Evolutionary conservation across 345 rosid genomes (phyloP), one percentile per base, ranked within the genome.

Genomic region (Atalantia buxifolia): DNA sequence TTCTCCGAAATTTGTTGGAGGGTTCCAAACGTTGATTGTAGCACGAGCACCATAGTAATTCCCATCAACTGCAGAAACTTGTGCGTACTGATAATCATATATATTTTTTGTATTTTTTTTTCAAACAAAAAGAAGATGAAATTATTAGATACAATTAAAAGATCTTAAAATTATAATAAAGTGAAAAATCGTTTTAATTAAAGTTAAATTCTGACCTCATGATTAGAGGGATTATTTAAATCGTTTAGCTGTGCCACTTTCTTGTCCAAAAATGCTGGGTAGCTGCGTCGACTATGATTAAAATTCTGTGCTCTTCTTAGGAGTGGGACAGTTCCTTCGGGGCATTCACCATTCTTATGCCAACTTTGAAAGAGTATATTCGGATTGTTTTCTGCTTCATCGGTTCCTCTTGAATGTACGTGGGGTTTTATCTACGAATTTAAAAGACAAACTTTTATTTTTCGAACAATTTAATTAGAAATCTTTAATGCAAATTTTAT

Each of bases 271-370:
- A 62, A 16, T 45, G 63, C 1, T 53, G 81, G 62, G 16, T 27
- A 3, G 22, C 50, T 16, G 36, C 53, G 57, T 12, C 6, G 67
- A 19, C n/a, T 42, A 8, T 28, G 21, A 60, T 53, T 22, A 7
- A 22, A 1, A 14, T 5, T 16, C 4, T 48, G 45, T 21, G 81
- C 27, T 80, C 82, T 33, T 77, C 83, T 85, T 55, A 21, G 0
- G 30, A 82, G 75, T 16, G 85, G 83, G 22, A 82, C 75, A n/a
- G 82, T 85, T 85, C 85, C 83, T 25, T 59, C 6, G 9, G 85
- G 83, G 35, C 85, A 84, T 67, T 74, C 18, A 40, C 74, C 81
- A 21, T 73, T 57, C 69, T 69, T 69, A 25, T 30, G 69, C 78
- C 83, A 81, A 9, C 21, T 42, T 75, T 80, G 81, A 40, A 71